Evolutionary conservation across 208 protist species (phyloP).

Genomic region (Trypanosomatidae sp.): DNA sequence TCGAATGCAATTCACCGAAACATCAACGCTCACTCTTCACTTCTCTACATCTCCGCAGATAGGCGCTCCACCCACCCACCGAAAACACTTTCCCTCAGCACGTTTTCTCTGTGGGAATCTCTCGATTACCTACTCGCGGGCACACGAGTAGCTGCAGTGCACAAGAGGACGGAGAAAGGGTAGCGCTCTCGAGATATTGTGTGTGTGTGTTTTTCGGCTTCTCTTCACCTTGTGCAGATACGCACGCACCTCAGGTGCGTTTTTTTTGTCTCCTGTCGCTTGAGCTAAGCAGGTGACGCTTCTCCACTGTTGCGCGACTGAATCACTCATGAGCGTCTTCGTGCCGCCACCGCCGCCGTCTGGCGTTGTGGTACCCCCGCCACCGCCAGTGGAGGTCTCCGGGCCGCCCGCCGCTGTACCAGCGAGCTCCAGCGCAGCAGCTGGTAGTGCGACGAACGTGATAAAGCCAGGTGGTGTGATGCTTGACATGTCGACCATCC

Average conservation of each 20-base stretch:
- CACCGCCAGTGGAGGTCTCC: conserved; percentile 12
- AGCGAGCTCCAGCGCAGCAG: not conserved
- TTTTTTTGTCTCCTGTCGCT: not conserved
- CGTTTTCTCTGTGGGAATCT: not conserved
- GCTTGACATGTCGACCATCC: conserved; percentile 48
- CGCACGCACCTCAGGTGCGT: not conserved
- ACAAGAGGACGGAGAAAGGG: not conserved
- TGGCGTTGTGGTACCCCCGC: conserved; percentile 22
- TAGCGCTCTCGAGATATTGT: not conserved
- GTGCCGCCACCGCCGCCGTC: conserved; percentile 32
- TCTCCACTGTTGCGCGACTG: not conserved
- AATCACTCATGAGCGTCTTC: conserved; percentile 26
- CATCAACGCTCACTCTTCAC: not conserved
- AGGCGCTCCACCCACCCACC: not conserved
- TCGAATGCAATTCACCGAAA: not conserved
- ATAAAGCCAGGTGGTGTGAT: conserved; percentile 37
- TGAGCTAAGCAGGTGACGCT: not conserved
- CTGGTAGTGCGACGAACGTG: conserved; percentile 3
- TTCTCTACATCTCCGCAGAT: not conserved
- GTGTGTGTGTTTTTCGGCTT: not conserved
- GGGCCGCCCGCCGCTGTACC: conserved; percentile 9
- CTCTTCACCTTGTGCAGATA: not conserved
- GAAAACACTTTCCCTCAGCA: not conserved
- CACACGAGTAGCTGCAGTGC: not conserved
- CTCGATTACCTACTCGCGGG: not conserved